Base-by-base conservation (phyloP, 129 eudicot genomes). In the Helichrysum umbraculigerum region DNA sequence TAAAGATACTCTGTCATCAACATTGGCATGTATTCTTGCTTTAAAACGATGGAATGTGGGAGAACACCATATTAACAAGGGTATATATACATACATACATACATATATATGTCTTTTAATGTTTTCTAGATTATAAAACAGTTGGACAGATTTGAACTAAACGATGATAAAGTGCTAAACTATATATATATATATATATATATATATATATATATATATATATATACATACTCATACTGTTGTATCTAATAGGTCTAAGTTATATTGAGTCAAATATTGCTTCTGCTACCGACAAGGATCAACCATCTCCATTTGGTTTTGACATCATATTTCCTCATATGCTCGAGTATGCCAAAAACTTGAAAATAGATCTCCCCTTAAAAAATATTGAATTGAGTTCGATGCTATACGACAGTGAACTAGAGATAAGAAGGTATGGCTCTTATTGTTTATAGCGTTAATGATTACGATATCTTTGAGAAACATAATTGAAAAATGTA, bases 41-140 rank as follows among this genome's bases (percentile, higher is more conserved):
- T 84, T 93, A 11, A 90, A 85, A 67, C 84, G 84, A 74, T 93
- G 98, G 98, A 80, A 84, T 16, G 78, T 90, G n/a, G 98, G 92
- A 7, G 89, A 90, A 71, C 73, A 85, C 72, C 89, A 86, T 35
- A 84, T 90, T 42, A 77, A 62, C 57, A 87, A 83, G 74, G 98
- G 98, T 85, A 68, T n/a, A 9, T 39, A 39, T 35, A 7, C 35
- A 33, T 33, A 4, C 6, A 33, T 0, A 5, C 35, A 33, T 4
- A 33, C 35, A 33, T 33, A 33, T 0, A 25, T 25, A 25, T 25
- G 28, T 37, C 7, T 9, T n/a, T n/a, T n/a, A n/a, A n/a, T n/a
- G n/a, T n/a, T n/a, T n/a, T n/a, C n/a, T n/a, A n/a, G n/a, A 37
- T 37, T 9, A 37, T 7, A 37, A 6, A 37, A 37, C 42, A 37